Conservation (phyloP, 2,329 filamentous ascomycete species). For the Tolypocladium tundrense region DNA sequence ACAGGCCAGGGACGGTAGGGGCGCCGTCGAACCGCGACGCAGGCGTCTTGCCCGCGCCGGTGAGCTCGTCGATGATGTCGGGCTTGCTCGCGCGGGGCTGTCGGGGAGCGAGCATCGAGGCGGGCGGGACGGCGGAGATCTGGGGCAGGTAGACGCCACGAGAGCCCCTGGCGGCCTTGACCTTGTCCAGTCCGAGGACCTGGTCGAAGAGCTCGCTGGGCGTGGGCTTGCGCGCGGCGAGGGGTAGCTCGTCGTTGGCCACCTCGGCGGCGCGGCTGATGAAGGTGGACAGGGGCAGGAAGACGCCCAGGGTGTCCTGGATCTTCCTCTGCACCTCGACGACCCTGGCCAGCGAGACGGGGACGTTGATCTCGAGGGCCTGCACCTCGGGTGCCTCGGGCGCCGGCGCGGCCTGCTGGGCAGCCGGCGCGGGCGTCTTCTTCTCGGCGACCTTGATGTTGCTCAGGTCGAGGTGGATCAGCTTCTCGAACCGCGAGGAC, state of each 20-base stretch:
- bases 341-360: constrained; percentile 70
- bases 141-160: constrained; percentile 62
- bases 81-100: constrained; percentile 23
- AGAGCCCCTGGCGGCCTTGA: constrained; percentile 37
- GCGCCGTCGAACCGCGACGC: constrained; percentile 9
- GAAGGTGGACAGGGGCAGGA: constrained; percentile 77
- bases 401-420: constrained; percentile 25
- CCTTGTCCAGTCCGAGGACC: constrained; percentile 59
- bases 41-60: constrained; percentile 26
- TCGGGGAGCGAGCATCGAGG: constrained; percentile 25
- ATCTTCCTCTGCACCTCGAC: constrained; percentile 73
- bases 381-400: constrained; percentile 32
- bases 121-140: constrained; percentile 46
- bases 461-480: constrained; percentile 80
- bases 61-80: constrained; percentile 79
- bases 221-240: constrained; percentile 49
- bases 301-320: constrained; percentile 65
- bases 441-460: constrained; percentile 76
- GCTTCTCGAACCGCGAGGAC: constrained; percentile 61
- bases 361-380: constrained; percentile 54
- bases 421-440: constrained; percentile 28
- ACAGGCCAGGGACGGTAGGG: constrained; percentile 33
- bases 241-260: constrained; percentile 79
- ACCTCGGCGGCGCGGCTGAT: constrained; percentile 74
- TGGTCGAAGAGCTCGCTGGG: constrained; percentile 82